A percentile compares a stretch with the other conserved stretches of the same genome.
Conservation (phyloP, 176 grass and related monocot species). For the Oryza rufipogon region DNA sequence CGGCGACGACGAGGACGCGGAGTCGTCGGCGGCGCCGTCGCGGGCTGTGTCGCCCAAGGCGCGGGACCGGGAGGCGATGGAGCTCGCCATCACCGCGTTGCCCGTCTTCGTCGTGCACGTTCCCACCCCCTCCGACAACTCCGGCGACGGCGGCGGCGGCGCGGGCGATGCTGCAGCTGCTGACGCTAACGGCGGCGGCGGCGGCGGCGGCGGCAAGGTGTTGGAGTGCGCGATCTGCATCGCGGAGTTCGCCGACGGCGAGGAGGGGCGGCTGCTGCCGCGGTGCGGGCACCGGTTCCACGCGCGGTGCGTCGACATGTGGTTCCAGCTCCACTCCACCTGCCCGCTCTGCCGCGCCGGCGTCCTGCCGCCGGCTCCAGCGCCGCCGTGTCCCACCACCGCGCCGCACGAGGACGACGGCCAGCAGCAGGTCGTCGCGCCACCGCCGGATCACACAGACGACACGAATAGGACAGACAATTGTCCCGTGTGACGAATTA, state of each 20-base stretch:
- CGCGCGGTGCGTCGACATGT: slow-evolving; percentile 51
- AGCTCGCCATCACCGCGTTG: slow-evolving; percentile 33
- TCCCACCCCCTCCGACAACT: background rate
- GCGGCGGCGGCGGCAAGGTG: background rate
- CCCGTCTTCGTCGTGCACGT: slow-evolving; percentile 37
- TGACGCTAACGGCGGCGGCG: too few species aligned
- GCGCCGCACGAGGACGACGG: too few species aligned
- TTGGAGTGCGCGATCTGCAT: slow-evolving; percentile 62
- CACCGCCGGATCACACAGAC: background rate
- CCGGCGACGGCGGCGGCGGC: too few species aligned
- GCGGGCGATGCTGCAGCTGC: too few species aligned
- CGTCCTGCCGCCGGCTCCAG: background rate
- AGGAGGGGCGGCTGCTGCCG: slow-evolving; percentile 48
- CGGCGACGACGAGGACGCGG: too few species aligned
- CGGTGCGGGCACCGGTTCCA: slow-evolving; percentile 56
- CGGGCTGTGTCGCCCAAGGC: slow-evolving; percentile 24
- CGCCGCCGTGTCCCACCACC: too few species aligned
- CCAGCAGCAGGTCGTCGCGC: too few species aligned
- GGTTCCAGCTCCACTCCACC: slow-evolving; percentile 42
- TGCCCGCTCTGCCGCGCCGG: slow-evolving; percentile 56
- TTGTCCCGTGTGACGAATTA: slow-evolving; percentile 16
- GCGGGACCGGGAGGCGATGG: slow-evolving; percentile 9
- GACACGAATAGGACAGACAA: background rate
- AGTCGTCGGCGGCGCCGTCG: slow-evolving; percentile 26
- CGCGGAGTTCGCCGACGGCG: slow-evolving; percentile 44